phyloP scores from a whole-genome alignment of 768 basidiomycete genomes.

The Rhodotorula kratochvilovae region DNA sequence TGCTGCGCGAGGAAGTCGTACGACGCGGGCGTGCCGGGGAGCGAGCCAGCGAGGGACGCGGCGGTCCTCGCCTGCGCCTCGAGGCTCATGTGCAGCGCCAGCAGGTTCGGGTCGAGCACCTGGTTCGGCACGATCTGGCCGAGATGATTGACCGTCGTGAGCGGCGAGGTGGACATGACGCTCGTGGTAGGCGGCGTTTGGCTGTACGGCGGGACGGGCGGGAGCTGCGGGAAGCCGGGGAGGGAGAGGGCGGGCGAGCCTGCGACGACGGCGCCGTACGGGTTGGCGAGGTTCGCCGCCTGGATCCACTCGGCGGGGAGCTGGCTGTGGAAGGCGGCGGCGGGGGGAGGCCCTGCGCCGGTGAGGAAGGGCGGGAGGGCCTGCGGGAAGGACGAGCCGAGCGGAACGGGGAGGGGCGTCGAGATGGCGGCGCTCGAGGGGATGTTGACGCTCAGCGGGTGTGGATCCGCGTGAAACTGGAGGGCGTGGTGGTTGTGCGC shows the following conservation, averaged over 20 bases:
- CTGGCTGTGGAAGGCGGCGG: constrained; percentile 14
- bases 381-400: not conserved
- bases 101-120: constrained; percentile 19
- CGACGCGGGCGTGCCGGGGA: not conserved
- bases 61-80: constrained; percentile 30
- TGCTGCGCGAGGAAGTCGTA: constrained; percentile 1
- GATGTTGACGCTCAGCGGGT: not conserved
- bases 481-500: constrained; percentile 1
- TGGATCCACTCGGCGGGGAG: constrained; percentile 19
- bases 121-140: not conserved
- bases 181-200: not conserved
- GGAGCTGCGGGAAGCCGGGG: not conserved
- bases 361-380: not conserved
- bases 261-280: not conserved
- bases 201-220: not conserved
- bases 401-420: not conserved
- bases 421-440: not conserved
- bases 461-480: not conserved
- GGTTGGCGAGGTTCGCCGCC: constrained; percentile 15
- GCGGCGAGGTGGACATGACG: not conserved
- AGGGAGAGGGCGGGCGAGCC: not conserved
- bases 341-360: not conserved
- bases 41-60: not conserved
- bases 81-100: constrained; percentile 24
- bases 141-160: constrained; percentile 1